Evolutionary conservation across 1,139 yeast species (phyloP).

Genomic region (Petasospora rhodanensis): DNA sequence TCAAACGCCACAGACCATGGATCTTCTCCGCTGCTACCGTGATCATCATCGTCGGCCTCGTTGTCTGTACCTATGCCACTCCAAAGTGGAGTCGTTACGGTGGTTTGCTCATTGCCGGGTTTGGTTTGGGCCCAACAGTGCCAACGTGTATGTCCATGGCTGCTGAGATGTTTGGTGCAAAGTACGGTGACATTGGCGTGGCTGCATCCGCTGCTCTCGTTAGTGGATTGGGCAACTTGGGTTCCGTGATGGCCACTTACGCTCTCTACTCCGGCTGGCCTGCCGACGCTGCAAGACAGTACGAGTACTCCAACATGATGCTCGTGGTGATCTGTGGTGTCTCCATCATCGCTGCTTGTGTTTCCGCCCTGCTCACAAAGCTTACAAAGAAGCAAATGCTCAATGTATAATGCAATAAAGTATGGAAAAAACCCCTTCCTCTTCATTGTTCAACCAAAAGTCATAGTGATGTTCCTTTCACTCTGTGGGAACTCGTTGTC

Average conservation of each 20-base stretch:
- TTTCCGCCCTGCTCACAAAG: constrained; percentile 15
- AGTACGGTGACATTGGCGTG: constrained; percentile 79
- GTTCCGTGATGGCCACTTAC: constrained; percentile 80
- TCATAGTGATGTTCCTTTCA: constrained; percentile 29
- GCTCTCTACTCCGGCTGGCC: constrained; percentile 90
- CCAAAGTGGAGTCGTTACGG: constrained; percentile 76
- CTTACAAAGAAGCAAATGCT: constrained; percentile 12
- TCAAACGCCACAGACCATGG: constrained; percentile 50
- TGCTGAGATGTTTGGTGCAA: constrained; percentile 66
- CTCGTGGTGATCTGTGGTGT: constrained; percentile 71
- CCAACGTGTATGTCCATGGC: constrained; percentile 88
- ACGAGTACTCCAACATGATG: constrained; percentile 75
- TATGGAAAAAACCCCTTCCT: too few relatives aligned
- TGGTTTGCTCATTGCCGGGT: constrained; percentile 77
- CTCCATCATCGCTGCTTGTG: constrained; percentile 50
- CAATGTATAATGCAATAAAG: constrained; percentile 8
- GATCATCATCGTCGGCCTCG: constrained; percentile 68
- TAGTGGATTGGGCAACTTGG: constrained; percentile 81
- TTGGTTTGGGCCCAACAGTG: constrained; percentile 86
- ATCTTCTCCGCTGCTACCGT: constrained; percentile 59
- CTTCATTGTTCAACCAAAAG: constrained; percentile 24
- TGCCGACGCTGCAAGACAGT: constrained; percentile 58
- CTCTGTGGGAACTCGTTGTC: constrained; percentile 22
- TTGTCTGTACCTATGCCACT: constrained; percentile 71
- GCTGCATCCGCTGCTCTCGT: constrained; percentile 83